Evolutionary conservation across 805 yeast species (phyloP).

Genomic region (Lachancea thermotolerans): DNA sequence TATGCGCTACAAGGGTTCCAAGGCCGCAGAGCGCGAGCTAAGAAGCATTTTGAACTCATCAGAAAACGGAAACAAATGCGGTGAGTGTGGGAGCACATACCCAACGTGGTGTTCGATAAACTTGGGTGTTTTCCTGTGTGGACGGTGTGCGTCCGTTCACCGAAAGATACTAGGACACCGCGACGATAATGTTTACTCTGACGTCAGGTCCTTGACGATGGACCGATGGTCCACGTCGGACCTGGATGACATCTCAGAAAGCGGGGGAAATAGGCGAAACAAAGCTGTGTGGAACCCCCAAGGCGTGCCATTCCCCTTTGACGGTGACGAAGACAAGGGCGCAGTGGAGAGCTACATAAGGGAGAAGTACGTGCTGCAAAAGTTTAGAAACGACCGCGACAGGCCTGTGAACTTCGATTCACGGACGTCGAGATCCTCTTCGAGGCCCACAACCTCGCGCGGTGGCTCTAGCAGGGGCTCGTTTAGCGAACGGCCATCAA

Average conservation of each 20-base stretch:
- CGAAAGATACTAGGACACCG: slow-evolving; percentile 47
- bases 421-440: slow-evolving; percentile 5
- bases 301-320: slow-evolving; percentile 62
- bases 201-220: slow-evolving; percentile 64
- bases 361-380: slow-evolving; percentile 63
- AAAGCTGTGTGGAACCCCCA: slow-evolving; percentile 61
- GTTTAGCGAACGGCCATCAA: slow-evolving; percentile 2
- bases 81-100: slow-evolving; percentile 63
- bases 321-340: slow-evolving; percentile 59
- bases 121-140: slow-evolving; percentile 71
- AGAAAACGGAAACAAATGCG: slow-evolving; percentile 64
- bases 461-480: slow-evolving; percentile 10
- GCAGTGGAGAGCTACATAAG: slow-evolving; percentile 52
- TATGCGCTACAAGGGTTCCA: slow-evolving; percentile 12
- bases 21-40: slow-evolving; percentile 40
- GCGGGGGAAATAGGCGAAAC: slow-evolving; percentile 60
- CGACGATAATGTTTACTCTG: slow-evolving; percentile 41
- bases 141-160: slow-evolving; percentile 78
- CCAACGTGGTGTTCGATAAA: slow-evolving; percentile 43
- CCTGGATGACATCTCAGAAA: slow-evolving; percentile 34
- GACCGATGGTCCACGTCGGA: slow-evolving; percentile 63
- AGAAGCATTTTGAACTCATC: slow-evolving; percentile 52
- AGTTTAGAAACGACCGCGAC: slow-evolving; percentile 35
- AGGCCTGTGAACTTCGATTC: slow-evolving; percentile 25
- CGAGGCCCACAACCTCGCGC: slow-evolving; percentile 16